Base-by-base conservation (phyloP, 2,329 filamentous ascomycete species). In the Pseudogymnoascus sp. region DNA sequence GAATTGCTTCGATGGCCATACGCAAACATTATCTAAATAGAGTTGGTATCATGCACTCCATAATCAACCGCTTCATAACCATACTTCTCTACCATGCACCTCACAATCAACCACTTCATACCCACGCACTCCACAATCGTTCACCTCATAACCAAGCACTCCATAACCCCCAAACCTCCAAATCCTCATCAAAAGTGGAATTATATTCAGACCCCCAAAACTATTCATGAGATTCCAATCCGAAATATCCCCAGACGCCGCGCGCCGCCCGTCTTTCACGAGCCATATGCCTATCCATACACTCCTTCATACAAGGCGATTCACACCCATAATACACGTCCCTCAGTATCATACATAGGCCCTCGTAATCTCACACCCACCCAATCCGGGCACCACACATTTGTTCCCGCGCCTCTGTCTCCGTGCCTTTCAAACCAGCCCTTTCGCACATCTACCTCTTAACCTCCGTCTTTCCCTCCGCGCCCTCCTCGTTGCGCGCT, bases 151-250 rank as follows among this genome's bases (percentile, higher is more conserved):
- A 2, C 11, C 7, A 39, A 16, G 36, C n/a, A 39, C 36, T 39
- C 38, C 16, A 41, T 19, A 9, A 11, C 30, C 2, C n/a, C 25
- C 9, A 11, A 11, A 19, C 8, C 5, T 19, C n/a, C 9, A 19
- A 19, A 55, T 30, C 4, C 9, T 55, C 49, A 33, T 55, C 28
- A 55, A 33, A 30, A 55, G 49, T 33, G 49, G 49, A 33, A 55
- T 55, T 55, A 55, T 55, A 55, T 55, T 55, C n/a, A 55, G 45
- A 52, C 45, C 45, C 14, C 25, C 16, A 30, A n/a, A 30, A 49
- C 45, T 33, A 55, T 33, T 33, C 28, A 55, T 33, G 49, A 19
- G n/a, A 33, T 55, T n/a, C 16, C 5, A n/a, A 33, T 33, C 28
- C 28, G 28, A 55, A 16, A 55, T 55, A 55, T 19, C 25, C 49